Evolutionary conservation across 2,329 filamentous ascomycete genomes (phyloP), one percentile per base, ranked within the genome.

Genomic region (Cadophora luteo-olivacea): DNA sequence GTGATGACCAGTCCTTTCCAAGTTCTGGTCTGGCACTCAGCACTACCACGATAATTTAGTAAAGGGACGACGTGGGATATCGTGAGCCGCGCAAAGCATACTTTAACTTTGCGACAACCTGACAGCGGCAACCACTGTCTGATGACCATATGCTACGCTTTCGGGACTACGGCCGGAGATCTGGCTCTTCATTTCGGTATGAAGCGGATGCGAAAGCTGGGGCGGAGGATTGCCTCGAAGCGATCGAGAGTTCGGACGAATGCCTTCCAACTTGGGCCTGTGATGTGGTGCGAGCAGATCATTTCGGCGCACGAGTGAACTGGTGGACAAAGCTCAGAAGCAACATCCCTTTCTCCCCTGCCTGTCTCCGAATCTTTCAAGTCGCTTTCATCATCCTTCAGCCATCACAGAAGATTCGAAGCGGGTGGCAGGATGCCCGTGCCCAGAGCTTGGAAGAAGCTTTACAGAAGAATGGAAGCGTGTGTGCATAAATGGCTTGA

Each of bases 161-260:
- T 65, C 41, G 22, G 51, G 25, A 57, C 51, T 65, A 33, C 54
- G 19, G 24, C 25, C 25, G 60, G 45, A 49, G 25, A 33, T 33
- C 60, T 33, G n/a, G 41, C 41, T 33, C 14, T 29, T 62, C 24
- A 51, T 62, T 24, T 62, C 41, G 60, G 60, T 33, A 38, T 41
- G 64, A 49, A 33, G n/a, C 22, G 24, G 64, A 57, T 60, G 22
- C 32, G 51, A 65, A 65, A 54, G n/a, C 64, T 57, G 61, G 58
- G 55, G 32, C 65, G 41, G 60, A 51, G 48, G 33, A 52, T 45
- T 45, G 51, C 19, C 66, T 41, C 19, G 57, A 66, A 66, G 63
- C 64, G 66, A 69, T 66, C 49, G 62, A 58, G 48, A 58, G 33
- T 68, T 69, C 65, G 69, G 69, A 66, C 64, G 60, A 66, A 61